Conservation (phyloP, 768 basidiomycete genomes). For the Sporobolomyces pararoseus region DNA sequence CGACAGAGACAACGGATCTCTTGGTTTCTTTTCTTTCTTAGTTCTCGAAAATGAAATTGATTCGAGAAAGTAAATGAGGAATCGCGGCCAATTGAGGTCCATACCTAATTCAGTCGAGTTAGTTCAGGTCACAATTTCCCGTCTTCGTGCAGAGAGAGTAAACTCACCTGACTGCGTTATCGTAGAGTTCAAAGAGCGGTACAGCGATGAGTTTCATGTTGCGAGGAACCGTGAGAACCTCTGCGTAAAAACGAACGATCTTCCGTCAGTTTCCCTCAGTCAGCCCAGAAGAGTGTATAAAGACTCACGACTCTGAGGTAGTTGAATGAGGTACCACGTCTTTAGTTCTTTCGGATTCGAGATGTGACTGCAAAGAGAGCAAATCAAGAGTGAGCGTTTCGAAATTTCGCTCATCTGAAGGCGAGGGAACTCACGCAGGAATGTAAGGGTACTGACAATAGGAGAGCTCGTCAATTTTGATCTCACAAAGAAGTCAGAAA, state of each 20-base stretch:
- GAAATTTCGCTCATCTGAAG: background rate
- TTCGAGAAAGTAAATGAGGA: slow-evolving; percentile 82
- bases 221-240: slow-evolving; percentile 91
- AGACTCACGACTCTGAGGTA: slow-evolving; percentile 80
- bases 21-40: no score
- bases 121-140: no score
- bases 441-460: slow-evolving; percentile 43
- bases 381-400: background rate
- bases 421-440: slow-evolving; percentile 28
- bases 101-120: slow-evolving; percentile 55
- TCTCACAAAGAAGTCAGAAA: background rate
- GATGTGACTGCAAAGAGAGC: slow-evolving; percentile 66
- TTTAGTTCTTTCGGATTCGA: slow-evolving; percentile 98
- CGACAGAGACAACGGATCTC: no score
- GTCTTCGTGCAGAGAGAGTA: background rate
- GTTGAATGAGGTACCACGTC: slow-evolving; percentile 88
- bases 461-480: background rate
- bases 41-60: slow-evolving; percentile 60
- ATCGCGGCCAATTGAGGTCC: slow-evolving; percentile 92
- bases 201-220: slow-evolving; percentile 99
- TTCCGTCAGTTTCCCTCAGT: background rate
- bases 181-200: slow-evolving; percentile 93
- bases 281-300: background rate
- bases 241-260: slow-evolving; percentile 51
- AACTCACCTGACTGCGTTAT: slow-evolving; percentile 79